phyloP scores from a whole-genome alignment of 106 monocot genomes.

The Vanilla planifolia region DNA sequence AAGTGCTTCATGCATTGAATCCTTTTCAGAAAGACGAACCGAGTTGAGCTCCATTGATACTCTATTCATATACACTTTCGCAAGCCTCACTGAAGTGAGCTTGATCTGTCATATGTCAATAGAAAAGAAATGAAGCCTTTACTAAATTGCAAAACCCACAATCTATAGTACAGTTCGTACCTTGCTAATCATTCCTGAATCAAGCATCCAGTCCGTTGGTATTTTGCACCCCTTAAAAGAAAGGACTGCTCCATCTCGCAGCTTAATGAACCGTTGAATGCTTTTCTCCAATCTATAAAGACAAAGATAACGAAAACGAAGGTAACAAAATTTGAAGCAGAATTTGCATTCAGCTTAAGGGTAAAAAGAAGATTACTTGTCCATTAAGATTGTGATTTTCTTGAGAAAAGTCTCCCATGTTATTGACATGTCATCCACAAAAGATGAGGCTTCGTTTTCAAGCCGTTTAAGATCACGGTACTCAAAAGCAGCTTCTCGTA shows the following conservation, averaged over 20 bases:
- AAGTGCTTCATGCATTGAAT: constrained; percentile 41
- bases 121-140: too few relatives aligned
- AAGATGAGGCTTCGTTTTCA: constrained; percentile 34
- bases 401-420: constrained; percentile 50
- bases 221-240: constrained; percentile 32
- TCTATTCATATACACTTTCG: constrained; percentile 60
- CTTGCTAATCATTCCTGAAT: constrained; percentile 71
- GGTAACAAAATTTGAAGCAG: not conserved
- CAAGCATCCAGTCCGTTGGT: constrained; percentile 85
- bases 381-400: constrained; percentile 52
- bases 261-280: constrained; percentile 39
- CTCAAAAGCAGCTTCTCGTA: constrained; percentile 77
- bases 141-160: too few relatives aligned
- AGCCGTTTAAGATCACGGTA: constrained; percentile 65
- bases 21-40: constrained; percentile 34
- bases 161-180: too few relatives aligned
- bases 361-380: constrained; percentile 27
- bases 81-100: constrained; percentile 52
- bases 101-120: constrained; percentile 54
- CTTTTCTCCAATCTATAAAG: constrained; percentile 31
- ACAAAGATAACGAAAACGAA: not conserved
- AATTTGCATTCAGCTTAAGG: too few relatives aligned
- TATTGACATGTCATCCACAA: constrained; percentile 30
- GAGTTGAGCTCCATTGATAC: constrained; percentile 52
- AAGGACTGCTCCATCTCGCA: constrained; percentile 7